phyloP scores from a whole-genome alignment of 192 early-diverging fungal genomes.

The Paraglomus occultum region DNA sequence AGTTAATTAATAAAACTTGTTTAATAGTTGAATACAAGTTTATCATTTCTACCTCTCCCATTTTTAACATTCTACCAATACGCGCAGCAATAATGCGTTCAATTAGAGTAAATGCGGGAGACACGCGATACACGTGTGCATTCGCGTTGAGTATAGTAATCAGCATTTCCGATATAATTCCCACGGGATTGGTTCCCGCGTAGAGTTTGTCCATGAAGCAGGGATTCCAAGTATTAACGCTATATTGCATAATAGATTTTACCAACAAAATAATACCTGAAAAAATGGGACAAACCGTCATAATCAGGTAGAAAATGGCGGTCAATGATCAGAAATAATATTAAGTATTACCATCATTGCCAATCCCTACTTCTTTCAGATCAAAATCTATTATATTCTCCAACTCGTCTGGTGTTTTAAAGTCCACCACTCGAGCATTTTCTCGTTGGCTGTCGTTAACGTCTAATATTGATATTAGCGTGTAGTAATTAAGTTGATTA shows the following conservation, averaged over 20 bases:
- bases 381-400: conserved; percentile 48
- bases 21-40: not conserved
- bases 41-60: conserved; percentile 38
- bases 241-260: conserved; percentile 47
- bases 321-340: conserved; percentile 19
- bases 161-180: conserved; percentile 68
- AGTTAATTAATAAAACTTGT: not conserved
- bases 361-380: conserved; percentile 40
- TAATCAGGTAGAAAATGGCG: not conserved
- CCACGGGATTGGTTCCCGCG: conserved; percentile 71
- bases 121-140: conserved; percentile 72
- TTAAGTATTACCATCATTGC: conserved; percentile 44
- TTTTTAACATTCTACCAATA: conserved; percentile 44
- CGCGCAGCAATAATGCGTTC: conserved; percentile 58
- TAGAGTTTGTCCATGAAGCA: conserved; percentile 84
- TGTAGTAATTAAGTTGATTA: not conserved
- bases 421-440: conserved; percentile 39
- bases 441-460: conserved; percentile 41
- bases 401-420: conserved; percentile 44
- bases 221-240: conserved; percentile 64
- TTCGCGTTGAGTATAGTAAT: conserved; percentile 73
- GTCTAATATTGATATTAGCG: conserved; percentile 36
- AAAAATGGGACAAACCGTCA: no score
- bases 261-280: conserved; percentile 43
- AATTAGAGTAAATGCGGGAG: conserved; percentile 68